Evolutionary conservation across 352 stramenopile genomes (phyloP).

Genomic region (Pythium brassicae): DNA sequence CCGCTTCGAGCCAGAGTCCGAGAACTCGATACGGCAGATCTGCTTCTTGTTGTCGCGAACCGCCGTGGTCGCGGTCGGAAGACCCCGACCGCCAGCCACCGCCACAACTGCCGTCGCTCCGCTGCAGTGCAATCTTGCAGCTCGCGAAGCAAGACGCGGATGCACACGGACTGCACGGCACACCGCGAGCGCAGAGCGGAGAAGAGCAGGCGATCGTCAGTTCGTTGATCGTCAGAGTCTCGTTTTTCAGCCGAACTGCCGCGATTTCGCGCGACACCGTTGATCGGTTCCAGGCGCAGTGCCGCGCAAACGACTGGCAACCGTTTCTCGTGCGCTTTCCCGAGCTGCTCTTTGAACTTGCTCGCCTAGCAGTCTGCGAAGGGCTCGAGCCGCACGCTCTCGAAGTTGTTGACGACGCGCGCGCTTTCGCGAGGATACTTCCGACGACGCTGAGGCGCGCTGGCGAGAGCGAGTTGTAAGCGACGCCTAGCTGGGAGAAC

Average conservation of each 20-base stretch:
- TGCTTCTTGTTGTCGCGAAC: not conserved
- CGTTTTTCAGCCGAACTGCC: not conserved
- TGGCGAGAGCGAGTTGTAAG: not conserved
- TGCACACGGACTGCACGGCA: not conserved
- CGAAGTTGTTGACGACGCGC: not conserved
- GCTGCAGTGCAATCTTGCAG: not conserved
- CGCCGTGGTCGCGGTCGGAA: not conserved
- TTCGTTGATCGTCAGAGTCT: not conserved
- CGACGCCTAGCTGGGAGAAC: not conserved
- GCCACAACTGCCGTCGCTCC: not conserved
- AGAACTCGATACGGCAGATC: not conserved
- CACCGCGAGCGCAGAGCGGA: not conserved
- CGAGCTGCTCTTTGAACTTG: not conserved
- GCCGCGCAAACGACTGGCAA: not conserved
- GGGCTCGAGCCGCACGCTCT: not conserved
- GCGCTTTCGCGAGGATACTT: not conserved
- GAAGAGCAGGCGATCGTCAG: not conserved
- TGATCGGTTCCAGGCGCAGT: no score
- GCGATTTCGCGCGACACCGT: not conserved
- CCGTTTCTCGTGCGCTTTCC: not conserved
- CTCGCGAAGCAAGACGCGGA: not conserved
- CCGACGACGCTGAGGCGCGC: not conserved
- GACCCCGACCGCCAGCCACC: not conserved
- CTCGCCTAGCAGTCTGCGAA: not conserved
- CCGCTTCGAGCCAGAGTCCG: not conserved